These are phyloP conservation scores for Claviceps pazoutovae DNA, from an alignment of 2,329 filamentous ascomycete genomes.

Conservation along the genomic window DNA sequence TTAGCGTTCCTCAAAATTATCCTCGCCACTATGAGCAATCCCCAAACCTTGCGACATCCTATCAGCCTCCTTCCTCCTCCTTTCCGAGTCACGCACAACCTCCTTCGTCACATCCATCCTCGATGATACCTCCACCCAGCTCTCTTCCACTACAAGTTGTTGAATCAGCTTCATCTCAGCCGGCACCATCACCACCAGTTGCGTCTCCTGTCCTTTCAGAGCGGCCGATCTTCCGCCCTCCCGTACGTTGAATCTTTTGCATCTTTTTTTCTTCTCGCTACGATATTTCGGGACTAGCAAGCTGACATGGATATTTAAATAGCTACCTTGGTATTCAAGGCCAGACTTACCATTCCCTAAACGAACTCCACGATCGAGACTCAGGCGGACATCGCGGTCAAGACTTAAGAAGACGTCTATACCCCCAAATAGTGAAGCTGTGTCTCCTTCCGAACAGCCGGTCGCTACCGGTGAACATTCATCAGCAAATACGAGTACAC, in stretches of 20 bases:
- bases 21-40: constrained; percentile 35
- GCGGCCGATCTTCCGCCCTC: constrained; percentile 29
- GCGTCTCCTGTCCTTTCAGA: constrained; percentile 5
- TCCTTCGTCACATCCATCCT: constrained; percentile 37
- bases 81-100: constrained; percentile 32
- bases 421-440: constrained; percentile 20
- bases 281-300: not conserved
- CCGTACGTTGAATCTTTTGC: constrained; percentile 29
- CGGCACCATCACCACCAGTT: constrained; percentile 1
- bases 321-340: constrained; percentile 46
- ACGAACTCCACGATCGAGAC: constrained; percentile 22
- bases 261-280: not conserved
- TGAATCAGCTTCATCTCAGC: constrained; percentile 15
- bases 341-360: constrained; percentile 38
- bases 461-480: constrained; percentile 16
- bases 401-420: constrained; percentile 30
- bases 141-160: constrained; percentile 30
- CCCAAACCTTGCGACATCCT: constrained; percentile 40
- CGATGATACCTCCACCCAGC: constrained; percentile 28
- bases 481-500: not conserved
- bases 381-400: constrained; percentile 22
- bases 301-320: not conserved
- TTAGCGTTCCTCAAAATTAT: constrained; percentile 32
- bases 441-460: constrained; percentile 30
- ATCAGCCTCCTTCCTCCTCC: constrained; percentile 37